Evolutionary conservation across 768 basidiomycete species (phyloP).

Genomic region (Psilocybe sp.): DNA sequence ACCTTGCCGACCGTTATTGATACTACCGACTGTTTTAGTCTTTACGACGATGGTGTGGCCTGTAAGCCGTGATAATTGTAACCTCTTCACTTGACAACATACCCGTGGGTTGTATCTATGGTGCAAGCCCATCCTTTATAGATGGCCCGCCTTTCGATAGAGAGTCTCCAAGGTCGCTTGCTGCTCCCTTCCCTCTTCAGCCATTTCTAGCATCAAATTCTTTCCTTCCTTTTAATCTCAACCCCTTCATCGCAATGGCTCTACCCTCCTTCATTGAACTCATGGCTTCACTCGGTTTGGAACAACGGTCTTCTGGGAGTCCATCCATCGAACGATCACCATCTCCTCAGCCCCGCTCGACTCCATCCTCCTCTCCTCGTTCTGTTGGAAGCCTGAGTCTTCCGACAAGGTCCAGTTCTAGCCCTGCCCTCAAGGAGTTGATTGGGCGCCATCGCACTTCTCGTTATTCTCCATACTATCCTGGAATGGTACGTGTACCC

Average conservation of each 20-base stretch:
- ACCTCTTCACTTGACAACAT: constrained; percentile 49
- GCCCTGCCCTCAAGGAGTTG: constrained; percentile 40
- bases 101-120: constrained; percentile 58
- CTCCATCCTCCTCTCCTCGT: constrained; percentile 39
- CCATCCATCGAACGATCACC: constrained; percentile 33
- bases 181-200: constrained; percentile 29
- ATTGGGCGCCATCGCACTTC: constrained; percentile 33
- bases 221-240: constrained; percentile 18
- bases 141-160: constrained; percentile 23
- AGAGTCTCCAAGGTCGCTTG: constrained; percentile 33
- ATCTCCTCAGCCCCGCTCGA: constrained; percentile 41
- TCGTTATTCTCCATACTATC: constrained; percentile 51
- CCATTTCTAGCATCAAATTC: constrained; percentile 23
- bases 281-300: constrained; percentile 79
- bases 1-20: constrained; percentile 64
- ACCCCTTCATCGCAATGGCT: constrained; percentile 48
- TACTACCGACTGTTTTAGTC: constrained; percentile 36
- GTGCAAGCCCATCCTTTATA: constrained; percentile 39
- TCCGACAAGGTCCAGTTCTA: constrained; percentile 40
- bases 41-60: constrained; percentile 36
- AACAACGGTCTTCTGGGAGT: constrained; percentile 37
- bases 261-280: constrained; percentile 88
- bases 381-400: constrained; percentile 22
- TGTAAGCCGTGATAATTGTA: constrained; percentile 38
- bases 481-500: constrained; percentile 31